Percentiles rank a stretch among this genome's conserved stretches.
These are phyloP conservation scores for Guyanaporus albipodus DNA, from an alignment of 768 basidiomycete species.

Conservation along the genomic window DNA sequence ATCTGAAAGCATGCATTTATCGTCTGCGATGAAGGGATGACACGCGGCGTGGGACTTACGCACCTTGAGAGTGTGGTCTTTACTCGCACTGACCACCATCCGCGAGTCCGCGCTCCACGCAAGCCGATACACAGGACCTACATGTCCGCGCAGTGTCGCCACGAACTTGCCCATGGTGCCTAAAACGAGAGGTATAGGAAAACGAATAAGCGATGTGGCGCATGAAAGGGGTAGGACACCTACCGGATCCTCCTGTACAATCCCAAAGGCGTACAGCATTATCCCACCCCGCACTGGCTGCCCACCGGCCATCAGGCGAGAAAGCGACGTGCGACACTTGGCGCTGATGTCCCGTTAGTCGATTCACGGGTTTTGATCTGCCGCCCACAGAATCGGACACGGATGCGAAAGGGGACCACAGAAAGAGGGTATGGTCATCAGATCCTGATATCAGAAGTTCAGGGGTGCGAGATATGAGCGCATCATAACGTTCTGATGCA, in stretches of 20 bases:
- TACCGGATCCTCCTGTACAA: conserved; percentile 47
- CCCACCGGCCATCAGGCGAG: conserved; percentile 89
- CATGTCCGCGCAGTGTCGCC: conserved; percentile 86
- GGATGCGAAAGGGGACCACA: conserved; percentile 82
- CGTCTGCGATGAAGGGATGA: neutral
- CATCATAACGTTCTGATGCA: conserved; percentile 75
- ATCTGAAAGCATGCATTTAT: conserved; percentile 43
- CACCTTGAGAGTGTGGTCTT: conserved; percentile 95
- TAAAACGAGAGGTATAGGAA: neutral
- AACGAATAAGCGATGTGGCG: neutral
- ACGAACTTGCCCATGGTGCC: conserved; percentile 81
- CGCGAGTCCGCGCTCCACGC: conserved; percentile 95
- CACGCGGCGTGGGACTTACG: conserved; percentile 19
- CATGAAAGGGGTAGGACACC: conserved; percentile 7
- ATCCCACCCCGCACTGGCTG: conserved; percentile 90
- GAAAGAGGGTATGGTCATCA: conserved; percentile 96
- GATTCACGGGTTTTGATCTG: conserved; percentile 65
- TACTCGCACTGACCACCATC: conserved; percentile 90
- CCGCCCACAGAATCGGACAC: conserved; percentile 31
- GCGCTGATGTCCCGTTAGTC: conserved; percentile 92
- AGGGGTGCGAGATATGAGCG: conserved; percentile 55
- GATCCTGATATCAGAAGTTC: conserved; percentile 94
- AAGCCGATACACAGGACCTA: conserved; percentile 90
- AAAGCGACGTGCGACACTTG: conserved; percentile 94
- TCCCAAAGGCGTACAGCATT: conserved; percentile 92